Conservation (phyloP, 768 basidiomycete species). For the Rhizopogon vulgaris region DNA sequence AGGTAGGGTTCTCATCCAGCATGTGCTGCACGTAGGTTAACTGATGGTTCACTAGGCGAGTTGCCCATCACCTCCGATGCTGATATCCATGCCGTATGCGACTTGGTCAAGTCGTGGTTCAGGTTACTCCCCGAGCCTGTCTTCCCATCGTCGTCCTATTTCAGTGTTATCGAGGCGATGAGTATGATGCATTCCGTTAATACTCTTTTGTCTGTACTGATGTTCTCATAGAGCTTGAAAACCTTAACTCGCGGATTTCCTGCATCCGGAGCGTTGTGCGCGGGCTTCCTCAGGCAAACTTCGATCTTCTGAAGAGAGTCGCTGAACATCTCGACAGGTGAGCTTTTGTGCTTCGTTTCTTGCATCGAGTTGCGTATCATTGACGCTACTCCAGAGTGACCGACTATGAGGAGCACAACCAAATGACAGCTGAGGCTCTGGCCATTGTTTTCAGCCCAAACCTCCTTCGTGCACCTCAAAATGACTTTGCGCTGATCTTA, state of each 20-base stretch:
- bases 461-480: conserved; percentile 68
- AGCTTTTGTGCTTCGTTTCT: conserved; percentile 9
- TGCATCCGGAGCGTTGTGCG: conserved; percentile 66
- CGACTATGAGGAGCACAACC: conserved; percentile 82
- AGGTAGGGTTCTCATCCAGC: conserved; percentile 31
- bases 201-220: conserved; percentile 2
- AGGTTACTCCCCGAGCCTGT: conserved; percentile 75
- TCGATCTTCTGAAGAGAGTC: conserved; percentile 73
- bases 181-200: conserved; percentile 38
- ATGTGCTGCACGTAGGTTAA: not conserved
- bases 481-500: conserved; percentile 71
- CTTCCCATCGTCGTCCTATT: conserved; percentile 65
- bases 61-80: conserved; percentile 51
- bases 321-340: conserved; percentile 80
- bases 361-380: not conserved
- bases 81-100: conserved; percentile 81
- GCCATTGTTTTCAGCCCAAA: conserved; percentile 86
- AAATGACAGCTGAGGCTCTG: conserved; percentile 83
- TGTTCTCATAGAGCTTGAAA: conserved; percentile 52
- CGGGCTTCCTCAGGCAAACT: conserved; percentile 63
- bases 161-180: conserved; percentile 63
- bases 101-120: conserved; percentile 83
- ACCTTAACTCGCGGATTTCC: conserved; percentile 58
- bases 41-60: conserved; percentile 35
- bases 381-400: conserved; percentile 51